A percentile compares a stretch with the other conserved stretches of the same genome.
Conservation (phyloP, 2,329 filamentous ascomycete genomes). For the Ascochyta rabiei region DNA sequence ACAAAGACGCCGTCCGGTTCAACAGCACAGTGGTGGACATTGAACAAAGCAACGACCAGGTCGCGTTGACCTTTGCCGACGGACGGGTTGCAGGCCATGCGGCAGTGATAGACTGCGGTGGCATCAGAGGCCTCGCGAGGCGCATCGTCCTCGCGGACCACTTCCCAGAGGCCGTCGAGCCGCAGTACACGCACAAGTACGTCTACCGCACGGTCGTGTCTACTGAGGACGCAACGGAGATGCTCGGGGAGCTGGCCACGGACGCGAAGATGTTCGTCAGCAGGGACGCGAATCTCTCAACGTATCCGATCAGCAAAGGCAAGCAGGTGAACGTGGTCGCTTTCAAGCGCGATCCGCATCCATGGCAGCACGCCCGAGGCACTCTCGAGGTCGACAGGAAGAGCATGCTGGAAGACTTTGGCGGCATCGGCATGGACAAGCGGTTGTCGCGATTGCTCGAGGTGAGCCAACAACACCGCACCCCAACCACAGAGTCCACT, state of each 20-base stretch:
- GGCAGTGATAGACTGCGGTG: slow-evolving; percentile 55
- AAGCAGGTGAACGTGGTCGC: slow-evolving; percentile 29
- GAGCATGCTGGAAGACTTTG: slow-evolving; percentile 31
- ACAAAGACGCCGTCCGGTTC: slow-evolving; percentile 27
- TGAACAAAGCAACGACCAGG: slow-evolving; percentile 45
- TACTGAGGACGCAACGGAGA: slow-evolving; percentile 47
- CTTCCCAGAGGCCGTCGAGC: slow-evolving; percentile 25
- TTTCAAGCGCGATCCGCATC: slow-evolving; percentile 22
- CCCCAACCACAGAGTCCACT: not conserved
- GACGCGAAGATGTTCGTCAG: slow-evolving; percentile 38
- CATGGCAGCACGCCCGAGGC: slow-evolving; percentile 19
- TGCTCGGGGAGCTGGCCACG: slow-evolving; percentile 41
- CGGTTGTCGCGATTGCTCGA: slow-evolving; percentile 20
- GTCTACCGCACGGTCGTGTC: slow-evolving; percentile 35
- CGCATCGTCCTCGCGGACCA: slow-evolving; percentile 21
- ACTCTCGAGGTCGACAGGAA: slow-evolving; percentile 20
- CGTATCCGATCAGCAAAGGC: slow-evolving; percentile 30
- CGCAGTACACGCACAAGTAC: slow-evolving; percentile 34
- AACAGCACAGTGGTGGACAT: slow-evolving; percentile 27
- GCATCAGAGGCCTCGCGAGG: slow-evolving; percentile 48
- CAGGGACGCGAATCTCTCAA: slow-evolving; percentile 18
- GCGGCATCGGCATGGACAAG: slow-evolving; percentile 8
- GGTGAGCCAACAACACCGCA: not conserved
- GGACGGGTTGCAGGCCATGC: slow-evolving; percentile 43
- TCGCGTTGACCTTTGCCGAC: slow-evolving; percentile 48